Evolutionary conservation across 352 stramenopile species (phyloP).

Genomic region (Phytophthora vignae): DNA sequence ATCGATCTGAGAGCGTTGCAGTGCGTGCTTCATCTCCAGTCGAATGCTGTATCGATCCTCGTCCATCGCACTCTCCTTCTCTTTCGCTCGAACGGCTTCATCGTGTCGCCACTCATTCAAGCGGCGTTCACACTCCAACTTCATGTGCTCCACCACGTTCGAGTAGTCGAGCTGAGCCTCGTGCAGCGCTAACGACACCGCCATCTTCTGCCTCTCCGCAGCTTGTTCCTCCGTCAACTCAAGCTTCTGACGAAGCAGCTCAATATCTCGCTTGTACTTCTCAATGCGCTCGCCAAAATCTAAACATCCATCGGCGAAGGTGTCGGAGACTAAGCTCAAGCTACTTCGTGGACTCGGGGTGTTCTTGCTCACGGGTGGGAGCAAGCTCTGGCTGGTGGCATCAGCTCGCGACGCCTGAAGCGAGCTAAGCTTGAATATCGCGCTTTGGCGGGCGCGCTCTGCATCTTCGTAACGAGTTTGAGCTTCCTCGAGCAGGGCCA

Average conservation of each 20-base stretch:
- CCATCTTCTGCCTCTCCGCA: slow-evolving; percentile 59
- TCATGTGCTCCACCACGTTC: slow-evolving; percentile 55
- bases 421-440: slow-evolving; percentile 73
- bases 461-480: slow-evolving; percentile 62
- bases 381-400: slow-evolving; percentile 32
- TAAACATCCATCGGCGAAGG: slow-evolving; percentile 4
- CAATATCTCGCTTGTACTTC: slow-evolving; percentile 73
- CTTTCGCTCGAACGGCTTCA: slow-evolving; percentile 61
- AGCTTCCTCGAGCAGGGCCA: slow-evolving; percentile 45
- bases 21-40: slow-evolving; percentile 66
- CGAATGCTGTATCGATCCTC: slow-evolving; percentile 74
- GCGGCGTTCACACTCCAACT: slow-evolving; percentile 55
- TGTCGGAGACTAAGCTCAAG: not conserved
- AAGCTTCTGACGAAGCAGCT: slow-evolving; percentile 65
- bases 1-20: slow-evolving; percentile 70
- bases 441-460: slow-evolving; percentile 62
- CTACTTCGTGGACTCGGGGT: slow-evolving; percentile 2
- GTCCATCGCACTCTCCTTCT: slow-evolving; percentile 61
- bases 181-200: slow-evolving; percentile 57
- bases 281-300: slow-evolving; percentile 54
- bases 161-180: slow-evolving; percentile 57
- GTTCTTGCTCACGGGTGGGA: slow-evolving; percentile 16
- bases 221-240: slow-evolving; percentile 60
- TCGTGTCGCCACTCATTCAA: slow-evolving; percentile 64
- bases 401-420: slow-evolving; percentile 51